Percentiles rank a stretch among this genome's conserved stretches.
Conservation (phyloP, 768 basidiomycete species). For the Nidularia sp. region DNA sequence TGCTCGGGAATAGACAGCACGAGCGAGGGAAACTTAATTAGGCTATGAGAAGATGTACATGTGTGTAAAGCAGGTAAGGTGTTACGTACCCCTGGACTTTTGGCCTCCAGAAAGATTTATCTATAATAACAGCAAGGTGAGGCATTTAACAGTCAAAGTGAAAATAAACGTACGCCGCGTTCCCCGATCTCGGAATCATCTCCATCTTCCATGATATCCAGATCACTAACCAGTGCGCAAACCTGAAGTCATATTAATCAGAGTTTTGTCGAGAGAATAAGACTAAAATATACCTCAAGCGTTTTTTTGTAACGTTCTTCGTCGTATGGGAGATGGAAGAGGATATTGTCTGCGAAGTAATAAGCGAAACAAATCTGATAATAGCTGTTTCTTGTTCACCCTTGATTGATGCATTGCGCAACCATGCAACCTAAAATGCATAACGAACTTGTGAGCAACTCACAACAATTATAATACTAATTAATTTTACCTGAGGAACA, state of each 20-base stretch:
- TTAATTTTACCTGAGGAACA: slow-evolving; percentile 54
- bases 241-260: slow-evolving; percentile 8
- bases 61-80: no score
- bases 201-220: slow-evolving; percentile 83
- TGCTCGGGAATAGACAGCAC: slow-evolving; percentile 88
- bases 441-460: no score
- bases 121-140: no score
- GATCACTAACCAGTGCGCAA: slow-evolving; percentile 68
- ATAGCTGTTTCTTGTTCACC: slow-evolving; percentile 15
- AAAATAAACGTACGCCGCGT: slow-evolving; percentile 47
- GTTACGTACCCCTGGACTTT: slow-evolving; percentile 32
- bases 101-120: slow-evolving; percentile 55
- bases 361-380: no score
- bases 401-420: slow-evolving; percentile 62
- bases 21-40: slow-evolving; percentile 44
- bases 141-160: no score
- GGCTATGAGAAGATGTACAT: no score
- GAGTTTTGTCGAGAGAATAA: no score
- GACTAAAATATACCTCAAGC: slow-evolving; percentile 17
- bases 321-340: slow-evolving; percentile 75
- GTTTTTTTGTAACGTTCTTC: slow-evolving; percentile 76
- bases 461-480: no score
- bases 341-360: slow-evolving; percentile 50
- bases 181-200: slow-evolving; percentile 88
- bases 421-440: slow-evolving; percentile 38